Evolutionary conservation across 768 basidiomycete species (phyloP), one percentile per base, ranked within the genome.

Genomic region (Serendipita sp.): DNA sequence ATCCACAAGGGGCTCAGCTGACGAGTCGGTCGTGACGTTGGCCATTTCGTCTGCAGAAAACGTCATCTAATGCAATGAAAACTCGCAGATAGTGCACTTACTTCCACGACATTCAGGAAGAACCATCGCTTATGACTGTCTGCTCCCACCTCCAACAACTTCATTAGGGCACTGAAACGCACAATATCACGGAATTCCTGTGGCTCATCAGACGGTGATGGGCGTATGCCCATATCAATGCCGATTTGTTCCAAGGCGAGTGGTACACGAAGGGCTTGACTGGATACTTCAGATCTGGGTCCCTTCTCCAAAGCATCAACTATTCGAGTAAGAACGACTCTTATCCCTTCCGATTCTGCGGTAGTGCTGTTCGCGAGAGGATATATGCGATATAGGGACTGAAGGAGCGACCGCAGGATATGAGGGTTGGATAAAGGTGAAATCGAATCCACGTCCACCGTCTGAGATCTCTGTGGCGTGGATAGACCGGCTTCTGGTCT

Each of bases 401-500:
- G 45, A 48, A 48, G 45, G 45, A 48, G 45, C 9, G 45, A 48
- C 26, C n/a, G 45, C 45, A 48, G 45, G 20, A 48, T 17, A 2
- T 28, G n/a, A 48, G 45, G 45, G n/a, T 9, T 48, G 45, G 20
- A 7, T n/a, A 28, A n/a, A 1, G 45, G 45, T 28, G 20, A 28
- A n/a, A 28, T n/a, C n/a, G 45, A 7, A 3, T 48, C 34, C 14
- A n/a, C 7, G 2, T 48, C 26, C 7, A 28, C 9, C 45, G 45
- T 20, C 9, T n/a, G 26, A 0, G n/a, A 48, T 48, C 45, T 20
- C 14, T 38, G 34, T 38, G 34, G 34, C 7, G 1, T 38, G 14
- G 34, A 38, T 14, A 28, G 7, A 48, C 9, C n/a, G 45, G 9
- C n/a, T 7, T 28, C 45, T 9, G 1, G 79, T 68, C 64, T 81